Evolutionary conservation across 257 asterid genomes (phyloP).

Genomic region (Scutellaria minor): DNA sequence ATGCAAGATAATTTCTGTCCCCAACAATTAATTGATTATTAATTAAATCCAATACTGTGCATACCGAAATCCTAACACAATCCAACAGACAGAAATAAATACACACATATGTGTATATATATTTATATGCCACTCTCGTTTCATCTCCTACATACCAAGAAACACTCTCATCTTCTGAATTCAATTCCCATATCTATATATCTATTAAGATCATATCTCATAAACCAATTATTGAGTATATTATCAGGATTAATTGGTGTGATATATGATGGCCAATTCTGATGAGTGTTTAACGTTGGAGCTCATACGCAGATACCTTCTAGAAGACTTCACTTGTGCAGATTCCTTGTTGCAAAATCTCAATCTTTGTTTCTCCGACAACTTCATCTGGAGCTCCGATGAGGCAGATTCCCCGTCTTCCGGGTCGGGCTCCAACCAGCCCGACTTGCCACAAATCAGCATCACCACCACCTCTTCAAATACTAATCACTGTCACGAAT

Average conservation of each 20-base stretch:
- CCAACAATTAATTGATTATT: conserved; percentile 6
- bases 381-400: conserved; percentile 20
- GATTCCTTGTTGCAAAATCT: conserved; percentile 54
- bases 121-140: too few species aligned
- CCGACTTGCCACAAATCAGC: conserved; percentile 20
- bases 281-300: conserved; percentile 52
- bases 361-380: conserved; percentile 37
- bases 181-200: background rate
- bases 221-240: too few species aligned
- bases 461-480: background rate
- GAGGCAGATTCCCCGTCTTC: conserved; percentile 43
- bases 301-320: conserved; percentile 62
- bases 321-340: conserved; percentile 49
- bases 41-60: too few species aligned
- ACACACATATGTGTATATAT: background rate
- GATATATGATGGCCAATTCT: conserved; percentile 32
- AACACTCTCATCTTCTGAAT: background rate
- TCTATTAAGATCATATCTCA: too few species aligned
- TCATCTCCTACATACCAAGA: too few species aligned
- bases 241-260: too few species aligned
- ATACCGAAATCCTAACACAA: too few species aligned
- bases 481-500: too few species aligned
- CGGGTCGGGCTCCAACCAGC: conserved; percentile 29
- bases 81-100: background rate
- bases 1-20: background rate